These are phyloP conservation scores for Schizosaccharomyces versatilis DNA, from an alignment of 1,139 yeast genomes.

Conservation along the genomic window DNA sequence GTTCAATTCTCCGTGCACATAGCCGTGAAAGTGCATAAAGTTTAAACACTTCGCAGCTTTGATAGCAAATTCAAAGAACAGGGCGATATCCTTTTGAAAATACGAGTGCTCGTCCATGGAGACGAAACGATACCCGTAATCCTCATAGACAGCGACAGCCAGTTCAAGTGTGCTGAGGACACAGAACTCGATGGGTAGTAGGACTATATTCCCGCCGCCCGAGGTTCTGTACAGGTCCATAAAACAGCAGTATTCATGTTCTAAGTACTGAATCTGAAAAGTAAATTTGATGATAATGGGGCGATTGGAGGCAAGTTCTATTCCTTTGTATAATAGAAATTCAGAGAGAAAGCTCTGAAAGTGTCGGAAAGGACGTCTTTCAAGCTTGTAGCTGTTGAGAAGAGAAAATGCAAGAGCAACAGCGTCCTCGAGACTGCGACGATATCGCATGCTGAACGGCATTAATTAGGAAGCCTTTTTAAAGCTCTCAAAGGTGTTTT, in stretches of 20 bases:
- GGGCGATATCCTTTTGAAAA: neutral
- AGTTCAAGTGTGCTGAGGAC: neutral
- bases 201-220: too few relatives aligned
- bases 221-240: neutral
- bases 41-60: neutral
- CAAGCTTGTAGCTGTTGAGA: neutral
- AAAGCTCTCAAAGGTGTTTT: too few relatives aligned
- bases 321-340: neutral
- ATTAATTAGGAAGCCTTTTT: too few relatives aligned
- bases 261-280: neutral
- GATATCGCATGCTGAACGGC: too few relatives aligned
- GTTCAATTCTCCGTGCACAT: neutral
- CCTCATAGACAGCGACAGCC: neutral
- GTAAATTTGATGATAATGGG: neutral
- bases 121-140: neutral
- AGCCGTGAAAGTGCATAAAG: neutral
- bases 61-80: neutral
- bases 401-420: neutral
- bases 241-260: neutral
- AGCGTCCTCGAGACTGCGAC: neutral
- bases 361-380: neutral
- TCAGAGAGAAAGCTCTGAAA: neutral
- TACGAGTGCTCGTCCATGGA: neutral
- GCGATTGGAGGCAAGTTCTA: conserved; percentile 1
- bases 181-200: neutral